Percentiles rank a stretch among this genome's conserved stretches.
Conservation (phyloP, 768 basidiomycete genomes). For the Pleurotus tuoliensis region DNA sequence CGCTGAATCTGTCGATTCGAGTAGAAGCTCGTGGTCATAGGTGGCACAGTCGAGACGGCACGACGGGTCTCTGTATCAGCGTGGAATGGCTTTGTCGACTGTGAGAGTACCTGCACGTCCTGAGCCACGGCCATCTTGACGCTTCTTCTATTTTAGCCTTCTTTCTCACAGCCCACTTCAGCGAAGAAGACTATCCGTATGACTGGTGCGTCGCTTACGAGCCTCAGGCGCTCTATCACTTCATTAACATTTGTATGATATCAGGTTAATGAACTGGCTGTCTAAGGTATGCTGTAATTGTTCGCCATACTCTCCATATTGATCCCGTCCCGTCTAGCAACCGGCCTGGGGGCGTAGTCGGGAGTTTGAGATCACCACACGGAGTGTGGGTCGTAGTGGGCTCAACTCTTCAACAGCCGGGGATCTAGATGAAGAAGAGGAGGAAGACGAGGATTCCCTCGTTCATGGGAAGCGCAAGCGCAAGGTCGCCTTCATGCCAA, state of each 20-base stretch:
- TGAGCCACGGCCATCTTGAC: neutral
- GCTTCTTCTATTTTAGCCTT: conserved; percentile 47
- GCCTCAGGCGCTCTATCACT: no score
- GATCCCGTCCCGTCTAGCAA: conserved; percentile 50
- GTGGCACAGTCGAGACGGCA: conserved; percentile 85
- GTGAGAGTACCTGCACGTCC: conserved; percentile 34
- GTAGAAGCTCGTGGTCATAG: conserved; percentile 87
- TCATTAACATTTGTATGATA: neutral
- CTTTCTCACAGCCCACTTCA: conserved; percentile 87
- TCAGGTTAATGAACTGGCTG: conserved; percentile 89
- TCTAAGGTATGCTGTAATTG: conserved; percentile 51
- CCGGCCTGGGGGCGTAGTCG: conserved; percentile 86
- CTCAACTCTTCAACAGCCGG: conserved; percentile 68
- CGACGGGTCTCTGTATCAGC: conserved; percentile 77
- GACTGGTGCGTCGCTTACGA: conserved; percentile 54
- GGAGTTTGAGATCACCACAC: conserved; percentile 88
- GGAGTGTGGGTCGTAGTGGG: conserved; percentile 60
- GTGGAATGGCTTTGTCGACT: conserved; percentile 89
- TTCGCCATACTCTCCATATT: conserved; percentile 10
- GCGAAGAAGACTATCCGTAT: conserved; percentile 83
- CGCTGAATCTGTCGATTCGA: conserved; percentile 4
- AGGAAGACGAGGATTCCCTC: conserved; percentile 50
- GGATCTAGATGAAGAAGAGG: conserved; percentile 78
- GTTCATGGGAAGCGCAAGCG: conserved; percentile 71
- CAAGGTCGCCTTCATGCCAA: conserved; percentile 84